Conservation (phyloP, 2,329 filamentous ascomycete species). For the Hypoxylon sp. region DNA sequence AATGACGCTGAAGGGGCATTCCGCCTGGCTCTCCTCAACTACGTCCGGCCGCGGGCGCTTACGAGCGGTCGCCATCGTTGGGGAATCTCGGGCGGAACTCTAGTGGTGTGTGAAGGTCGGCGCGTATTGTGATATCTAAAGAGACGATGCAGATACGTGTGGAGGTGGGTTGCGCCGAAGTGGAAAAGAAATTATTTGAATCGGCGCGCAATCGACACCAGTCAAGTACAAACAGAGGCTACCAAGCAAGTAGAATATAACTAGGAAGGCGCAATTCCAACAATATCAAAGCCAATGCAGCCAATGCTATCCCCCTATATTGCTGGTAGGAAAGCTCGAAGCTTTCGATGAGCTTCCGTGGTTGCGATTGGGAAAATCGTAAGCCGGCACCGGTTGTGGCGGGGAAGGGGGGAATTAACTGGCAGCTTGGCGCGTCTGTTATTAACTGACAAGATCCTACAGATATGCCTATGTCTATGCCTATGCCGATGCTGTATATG, state of each 20-base stretch:
- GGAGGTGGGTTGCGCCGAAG: constrained; percentile 22
- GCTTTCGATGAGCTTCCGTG: constrained; percentile 31
- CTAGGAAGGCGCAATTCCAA: constrained; percentile 1
- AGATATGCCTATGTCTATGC: constrained; percentile 10
- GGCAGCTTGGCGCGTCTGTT: constrained; percentile 43
- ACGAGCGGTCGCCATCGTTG: constrained; percentile 57
- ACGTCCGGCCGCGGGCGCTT: constrained; percentile 66
- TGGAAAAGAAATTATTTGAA: constrained; percentile 18
- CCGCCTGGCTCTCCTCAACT: constrained; percentile 64
- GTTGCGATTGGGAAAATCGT: constrained; percentile 44
- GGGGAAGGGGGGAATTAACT: constrained; percentile 42
- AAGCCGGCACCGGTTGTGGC: constrained; percentile 43
- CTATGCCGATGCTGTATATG: constrained; percentile 14
- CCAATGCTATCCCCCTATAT: constrained; percentile 7
- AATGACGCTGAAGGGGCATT: constrained; percentile 66
- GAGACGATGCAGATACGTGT: not conserved
- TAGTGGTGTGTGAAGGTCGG: constrained; percentile 1
- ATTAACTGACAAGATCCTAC: constrained; percentile 29
- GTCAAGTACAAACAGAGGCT: constrained; percentile 18
- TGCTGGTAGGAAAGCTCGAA: constrained; percentile 19
- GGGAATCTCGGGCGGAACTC: not conserved
- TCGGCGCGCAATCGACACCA: constrained; percentile 21
- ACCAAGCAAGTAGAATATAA: constrained; percentile 6
- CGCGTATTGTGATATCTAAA: constrained; percentile 21
- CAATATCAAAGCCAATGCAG: constrained; percentile 9